A percentile compares a stretch with the other conserved stretches of the same genome.
These are phyloP conservation scores for Asterochloris erici DNA, from an alignment of 139 green algal genomes.

Conservation along the genomic window DNA sequence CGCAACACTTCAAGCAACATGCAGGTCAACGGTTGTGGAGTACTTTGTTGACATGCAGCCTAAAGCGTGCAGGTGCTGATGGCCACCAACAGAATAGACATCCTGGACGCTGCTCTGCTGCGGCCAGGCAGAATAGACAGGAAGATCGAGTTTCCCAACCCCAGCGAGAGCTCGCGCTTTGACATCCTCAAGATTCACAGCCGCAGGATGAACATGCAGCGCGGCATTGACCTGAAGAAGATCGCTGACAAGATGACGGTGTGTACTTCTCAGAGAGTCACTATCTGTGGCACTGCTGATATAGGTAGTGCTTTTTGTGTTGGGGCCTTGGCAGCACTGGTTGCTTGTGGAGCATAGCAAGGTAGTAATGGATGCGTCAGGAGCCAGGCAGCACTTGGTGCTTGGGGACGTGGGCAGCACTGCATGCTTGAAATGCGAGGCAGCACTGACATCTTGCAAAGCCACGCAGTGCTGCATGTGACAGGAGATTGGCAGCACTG, in stretches of 20 bases:
- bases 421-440: too few relatives aligned
- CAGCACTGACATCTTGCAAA: too few relatives aligned
- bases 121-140: conserved; percentile 97
- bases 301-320: background rate
- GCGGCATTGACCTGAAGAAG: conserved; percentile 95
- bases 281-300: background rate
- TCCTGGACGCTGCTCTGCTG: conserved; percentile 95
- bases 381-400: too few relatives aligned
- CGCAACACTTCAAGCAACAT: too few relatives aligned
- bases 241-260: conserved; percentile 90
- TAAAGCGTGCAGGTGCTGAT: conserved; percentile 83
- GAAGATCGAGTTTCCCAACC: conserved; percentile 99
- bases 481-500: too few relatives aligned
- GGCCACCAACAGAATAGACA: conserved; percentile 99
- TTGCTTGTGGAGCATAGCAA: too few relatives aligned
- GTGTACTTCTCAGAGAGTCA: background rate
- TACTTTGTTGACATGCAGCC: too few relatives aligned
- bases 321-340: too few relatives aligned
- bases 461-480: too few relatives aligned
- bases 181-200: conserved; percentile 97
- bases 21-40: too few relatives aligned
- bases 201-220: conserved; percentile 88
- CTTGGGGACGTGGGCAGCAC: too few relatives aligned
- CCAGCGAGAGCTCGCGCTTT: conserved; percentile 81
- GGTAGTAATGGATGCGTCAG: too few relatives aligned